Base-by-base conservation (phyloP, 306 rosid species). In the Echinosophora koreensis region DNA sequence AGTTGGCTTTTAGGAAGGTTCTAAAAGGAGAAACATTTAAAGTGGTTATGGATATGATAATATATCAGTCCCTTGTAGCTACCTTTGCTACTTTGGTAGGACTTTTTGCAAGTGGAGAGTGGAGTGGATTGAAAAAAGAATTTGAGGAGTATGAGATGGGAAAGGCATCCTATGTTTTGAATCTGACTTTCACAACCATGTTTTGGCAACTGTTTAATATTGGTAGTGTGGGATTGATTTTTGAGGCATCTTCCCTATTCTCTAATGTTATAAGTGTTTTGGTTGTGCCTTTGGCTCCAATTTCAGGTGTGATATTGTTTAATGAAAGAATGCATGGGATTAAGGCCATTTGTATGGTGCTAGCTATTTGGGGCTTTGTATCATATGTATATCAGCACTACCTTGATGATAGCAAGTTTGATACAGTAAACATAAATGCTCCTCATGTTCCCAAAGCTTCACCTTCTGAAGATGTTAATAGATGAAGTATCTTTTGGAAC, bases 31-130 rank as follows among this genome's bases (percentile, higher is more conserved):
- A 81, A 17, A 69, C 32, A 39, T 69, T 81, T 58, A 42, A 69
- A 75, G 67, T 22, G 71, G 37, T 81, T 0, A 39, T 76, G 73
- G 85, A 81, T 35, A 28, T 81, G 85, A 81, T 61, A 12, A 30
- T 81, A 13, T 69, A 69, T 55, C 58, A 35, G 0, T 0, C 15
- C 4, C 2, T 81, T 14, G 85, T 81, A 4, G 73, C 77, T 61
- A 61, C 77, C 2, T 5, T 12, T 76, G 77, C 39, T 8, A 32
- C 61, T 6, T 14, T 81, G 13, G 51, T 76, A 4, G 85, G 81
- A 52, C 49, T 81, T 14, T 81, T 81, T 69, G 85, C 85, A 2
- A 81, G 85, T 69, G 85, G 85, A 30, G 77, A 81, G 12, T 81
- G 77, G 81, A 61, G 1, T 3, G 37, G 81, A 39, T 51, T 81